Conservation (phyloP, 768 basidiomycete genomes). For the Pulveroboletus sp. region DNA sequence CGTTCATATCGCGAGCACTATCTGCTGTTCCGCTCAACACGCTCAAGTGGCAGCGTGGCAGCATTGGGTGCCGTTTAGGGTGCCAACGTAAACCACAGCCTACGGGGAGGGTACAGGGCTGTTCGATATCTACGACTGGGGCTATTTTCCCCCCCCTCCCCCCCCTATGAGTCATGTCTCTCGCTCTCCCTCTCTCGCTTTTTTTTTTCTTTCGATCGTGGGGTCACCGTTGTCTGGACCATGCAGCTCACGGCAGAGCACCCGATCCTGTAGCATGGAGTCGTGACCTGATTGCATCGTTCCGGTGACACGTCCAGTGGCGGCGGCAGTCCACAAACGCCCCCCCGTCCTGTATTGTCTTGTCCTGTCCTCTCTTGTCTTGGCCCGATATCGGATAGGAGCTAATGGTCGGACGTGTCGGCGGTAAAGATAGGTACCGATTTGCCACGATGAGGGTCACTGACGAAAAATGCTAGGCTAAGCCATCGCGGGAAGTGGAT, state of each 20-base stretch:
- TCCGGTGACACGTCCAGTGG: constrained; percentile 17
- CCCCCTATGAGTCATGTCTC: constrained; percentile 8
- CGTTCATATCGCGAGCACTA: constrained; percentile 20
- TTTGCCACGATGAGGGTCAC: constrained; percentile 4
- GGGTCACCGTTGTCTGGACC: constrained; percentile 10
- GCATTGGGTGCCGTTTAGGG: constrained; percentile 22
- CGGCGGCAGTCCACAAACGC: constrained; percentile 5
- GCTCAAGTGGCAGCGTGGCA: constrained; percentile 21
- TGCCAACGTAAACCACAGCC: constrained; percentile 29
- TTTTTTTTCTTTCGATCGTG: constrained; percentile 1
- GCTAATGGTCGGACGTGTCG: constrained; percentile 13
- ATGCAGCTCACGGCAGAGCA: constrained; percentile 22
- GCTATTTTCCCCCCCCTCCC: not conserved
- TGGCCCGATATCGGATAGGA: constrained; percentile 16
- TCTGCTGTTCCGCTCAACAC: constrained; percentile 14
- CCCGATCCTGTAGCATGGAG: constrained; percentile 22
- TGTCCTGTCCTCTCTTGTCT: not conserved
- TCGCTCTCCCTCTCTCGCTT: too few relatives aligned
- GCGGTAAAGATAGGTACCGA: constrained; percentile 21
- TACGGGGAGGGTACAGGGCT: constrained; percentile 19
- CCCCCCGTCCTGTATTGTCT: too few relatives aligned
- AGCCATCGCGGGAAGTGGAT: constrained; percentile 19
- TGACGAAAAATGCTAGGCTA: constrained; percentile 12
- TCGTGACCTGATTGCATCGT: constrained; percentile 15
- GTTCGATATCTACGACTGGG: constrained; percentile 17